Base-by-base conservation (phyloP, 1,284 basidiomycete genomes). In the Ganoderma leucocontextum region DNA sequence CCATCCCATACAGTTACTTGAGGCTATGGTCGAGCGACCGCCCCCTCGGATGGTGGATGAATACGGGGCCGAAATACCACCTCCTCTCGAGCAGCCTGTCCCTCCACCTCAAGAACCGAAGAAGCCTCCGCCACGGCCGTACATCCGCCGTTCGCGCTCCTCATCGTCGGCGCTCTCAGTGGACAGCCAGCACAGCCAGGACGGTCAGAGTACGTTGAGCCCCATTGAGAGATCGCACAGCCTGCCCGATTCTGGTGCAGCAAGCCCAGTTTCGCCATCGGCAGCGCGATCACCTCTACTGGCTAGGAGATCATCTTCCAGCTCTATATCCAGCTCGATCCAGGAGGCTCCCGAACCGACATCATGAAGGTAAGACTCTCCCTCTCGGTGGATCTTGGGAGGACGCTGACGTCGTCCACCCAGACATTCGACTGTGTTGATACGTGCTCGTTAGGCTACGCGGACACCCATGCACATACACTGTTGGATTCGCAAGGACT, bases 11-110 rank as follows among this genome's bases (percentile, higher is more conserved):
- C 63, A 87, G 86, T 80, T 87, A 13, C 79, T 90, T 17, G 89
- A 90, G 76, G 88, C 87, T 2, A 86, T 88, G 82, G 87, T 89
- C 5, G 87, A 88, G 75, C 84, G 87, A 15, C 87, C 87, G 5
- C 86, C 90, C 33, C 90, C 89, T 4, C 85, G 90, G 1, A 77
- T 88, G 55, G 75, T 86, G 25, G 89, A 91, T 62, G 89, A 89
- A 47, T 90, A 86, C 73, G 86, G 74, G 12, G 72, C 72, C 80
- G 38, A 73, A 7, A 47, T 64, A 15, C 68, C 66, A 49, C 74
- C 69, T 25, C 73, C 65, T 66, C 69, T 22, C 58, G 13, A 68
- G 52, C 47, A 55, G 65, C 33, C 78, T 75, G 36, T 58, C 38
- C 22, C 58, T 22, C n/a, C 38, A 22, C 22, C n/a, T 1, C 75